Evolutionary conservation across 306 rosid species (phyloP).

Genomic region (Vicia sativa): DNA sequence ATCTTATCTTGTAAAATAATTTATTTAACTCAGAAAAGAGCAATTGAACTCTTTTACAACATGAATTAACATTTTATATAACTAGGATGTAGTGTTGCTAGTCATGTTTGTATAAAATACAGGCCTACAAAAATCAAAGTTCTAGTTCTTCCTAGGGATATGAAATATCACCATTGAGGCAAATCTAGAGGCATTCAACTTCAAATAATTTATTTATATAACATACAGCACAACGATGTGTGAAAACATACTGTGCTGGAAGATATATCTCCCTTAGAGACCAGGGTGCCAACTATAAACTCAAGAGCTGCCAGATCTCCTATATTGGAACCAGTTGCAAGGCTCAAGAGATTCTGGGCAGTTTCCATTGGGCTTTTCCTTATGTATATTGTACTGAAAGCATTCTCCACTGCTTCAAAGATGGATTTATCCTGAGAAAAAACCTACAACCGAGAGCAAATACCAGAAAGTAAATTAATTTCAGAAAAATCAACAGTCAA

Average conservation of each 20-base stretch:
- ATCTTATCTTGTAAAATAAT: background rate
- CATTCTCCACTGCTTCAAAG: slow-evolving; percentile 93
- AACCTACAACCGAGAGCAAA: slow-evolving; percentile 56
- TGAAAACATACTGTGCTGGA: slow-evolving; percentile 69
- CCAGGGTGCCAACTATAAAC: slow-evolving; percentile 77
- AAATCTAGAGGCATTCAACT: slow-evolving; percentile 23
- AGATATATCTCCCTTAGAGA: slow-evolving; percentile 88
- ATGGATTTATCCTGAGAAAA: slow-evolving; percentile 97
- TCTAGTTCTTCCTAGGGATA: slow-evolving; percentile 1
- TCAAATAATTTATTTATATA: slow-evolving; percentile 6
- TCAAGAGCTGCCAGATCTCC: slow-evolving; percentile 97
- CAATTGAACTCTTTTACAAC: background rate
- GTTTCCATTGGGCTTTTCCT: slow-evolving; percentile 77
- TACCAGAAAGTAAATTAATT: slow-evolving; percentile 33
- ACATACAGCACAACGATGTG: slow-evolving; percentile 21
- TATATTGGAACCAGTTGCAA: slow-evolving; percentile 80
- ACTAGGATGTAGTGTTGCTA: slow-evolving; percentile 13
- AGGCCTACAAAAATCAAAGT: slow-evolving; percentile 18
- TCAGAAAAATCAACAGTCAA: slow-evolving; percentile 25
- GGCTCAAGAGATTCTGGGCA: slow-evolving; percentile 75
- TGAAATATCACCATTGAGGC: slow-evolving; percentile 17
- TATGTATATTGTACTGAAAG: slow-evolving; percentile 80
- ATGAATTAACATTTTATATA: background rate
- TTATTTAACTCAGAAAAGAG: background rate
- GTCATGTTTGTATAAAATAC: slow-evolving; percentile 20